A percentile compares a stretch with the other conserved stretches of the same genome.
Conservation (phyloP, 768 basidiomycete species). For the Candolleomyces aberdarensis region DNA sequence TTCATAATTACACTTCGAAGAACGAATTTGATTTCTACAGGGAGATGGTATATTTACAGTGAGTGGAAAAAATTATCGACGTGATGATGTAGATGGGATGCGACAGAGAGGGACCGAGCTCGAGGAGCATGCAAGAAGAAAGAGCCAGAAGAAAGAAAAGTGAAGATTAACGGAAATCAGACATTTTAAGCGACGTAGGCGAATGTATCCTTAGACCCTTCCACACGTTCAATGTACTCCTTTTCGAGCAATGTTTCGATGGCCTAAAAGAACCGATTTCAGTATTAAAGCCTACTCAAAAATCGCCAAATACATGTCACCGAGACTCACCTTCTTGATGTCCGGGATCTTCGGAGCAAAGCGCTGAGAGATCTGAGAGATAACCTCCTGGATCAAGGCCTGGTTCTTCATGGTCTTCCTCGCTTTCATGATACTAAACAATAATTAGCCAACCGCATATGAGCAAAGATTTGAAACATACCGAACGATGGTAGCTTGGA, state of each 20-base stretch:
- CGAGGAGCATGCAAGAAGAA: neutral
- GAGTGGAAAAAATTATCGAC: neutral
- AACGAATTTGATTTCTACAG: neutral
- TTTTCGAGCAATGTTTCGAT: conserved; percentile 94
- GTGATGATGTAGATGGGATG: neutral
- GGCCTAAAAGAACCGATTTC: conserved; percentile 43
- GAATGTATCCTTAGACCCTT: conserved; percentile 85
- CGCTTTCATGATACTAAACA: conserved; percentile 85
- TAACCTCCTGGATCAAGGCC: conserved; percentile 83
- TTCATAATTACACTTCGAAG: too few species aligned
- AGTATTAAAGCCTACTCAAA: neutral
- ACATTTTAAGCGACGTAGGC: conserved; percentile 64
- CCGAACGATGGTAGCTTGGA: conserved; percentile 94
- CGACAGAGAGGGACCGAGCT: neutral
- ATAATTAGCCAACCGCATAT: neutral
- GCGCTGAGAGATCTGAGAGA: conserved; percentile 81
- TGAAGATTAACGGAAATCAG: conserved; percentile 4
- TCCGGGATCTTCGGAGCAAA: conserved; percentile 94
- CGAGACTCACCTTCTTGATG: conserved; percentile 79
- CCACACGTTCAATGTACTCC: conserved; percentile 96
- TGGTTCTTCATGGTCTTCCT: conserved; percentile 96
- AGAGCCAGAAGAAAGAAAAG: conserved; percentile 1
- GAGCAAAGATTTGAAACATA: conserved; percentile 21
- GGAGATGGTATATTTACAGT: neutral
- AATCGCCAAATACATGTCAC: neutral